Conservation (phyloP, 192 early-diverging fungal genomes). For the Coemansia aciculifera region DNA sequence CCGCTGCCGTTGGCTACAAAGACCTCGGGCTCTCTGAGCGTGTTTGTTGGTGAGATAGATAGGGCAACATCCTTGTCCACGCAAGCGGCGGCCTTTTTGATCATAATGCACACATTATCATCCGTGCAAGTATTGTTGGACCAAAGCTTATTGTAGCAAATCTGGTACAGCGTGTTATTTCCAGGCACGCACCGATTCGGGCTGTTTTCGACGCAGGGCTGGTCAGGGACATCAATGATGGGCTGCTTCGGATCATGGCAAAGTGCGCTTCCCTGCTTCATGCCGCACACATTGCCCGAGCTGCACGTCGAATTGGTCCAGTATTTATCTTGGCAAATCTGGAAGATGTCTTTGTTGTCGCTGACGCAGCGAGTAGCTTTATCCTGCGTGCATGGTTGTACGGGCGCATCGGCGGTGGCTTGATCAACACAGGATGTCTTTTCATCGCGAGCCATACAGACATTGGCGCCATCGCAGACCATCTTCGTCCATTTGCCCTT, state of each 20-base stretch:
- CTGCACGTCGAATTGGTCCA: slow-evolving; percentile 47
- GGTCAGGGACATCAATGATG: slow-evolving; percentile 35
- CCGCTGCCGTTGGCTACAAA: neutral
- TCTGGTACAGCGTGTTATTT: slow-evolving; percentile 30
- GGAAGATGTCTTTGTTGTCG: slow-evolving; percentile 32
- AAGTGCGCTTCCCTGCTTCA: slow-evolving; percentile 25
- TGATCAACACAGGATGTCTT: slow-evolving; percentile 33
- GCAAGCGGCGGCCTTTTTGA: slow-evolving; percentile 27
- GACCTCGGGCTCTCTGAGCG: slow-evolving; percentile 4
- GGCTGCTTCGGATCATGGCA: slow-evolving; percentile 43
- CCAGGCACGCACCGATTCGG: slow-evolving; percentile 23
- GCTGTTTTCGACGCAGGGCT: slow-evolving; percentile 30
- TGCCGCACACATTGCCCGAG: slow-evolving; percentile 35
- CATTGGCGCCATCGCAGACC: slow-evolving; percentile 39
- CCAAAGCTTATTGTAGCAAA: slow-evolving; percentile 43
- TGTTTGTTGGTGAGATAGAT: neutral
- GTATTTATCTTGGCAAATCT: slow-evolving; percentile 41
- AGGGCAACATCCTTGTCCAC: slow-evolving; percentile 24
- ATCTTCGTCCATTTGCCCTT: slow-evolving; percentile 38
- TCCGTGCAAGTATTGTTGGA: slow-evolving; percentile 35
- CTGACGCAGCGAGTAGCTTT: slow-evolving; percentile 34
- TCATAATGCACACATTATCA: slow-evolving; percentile 33
- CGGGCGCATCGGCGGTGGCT: slow-evolving; percentile 32
- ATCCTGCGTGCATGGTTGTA: slow-evolving; percentile 22
- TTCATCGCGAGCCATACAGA: slow-evolving; percentile 33